Percentiles rank a stretch among this genome's conserved stretches.
Evolutionary conservation across 2,329 filamentous ascomycete species (phyloP).

Genomic region (Trichoderma breve): DNA sequence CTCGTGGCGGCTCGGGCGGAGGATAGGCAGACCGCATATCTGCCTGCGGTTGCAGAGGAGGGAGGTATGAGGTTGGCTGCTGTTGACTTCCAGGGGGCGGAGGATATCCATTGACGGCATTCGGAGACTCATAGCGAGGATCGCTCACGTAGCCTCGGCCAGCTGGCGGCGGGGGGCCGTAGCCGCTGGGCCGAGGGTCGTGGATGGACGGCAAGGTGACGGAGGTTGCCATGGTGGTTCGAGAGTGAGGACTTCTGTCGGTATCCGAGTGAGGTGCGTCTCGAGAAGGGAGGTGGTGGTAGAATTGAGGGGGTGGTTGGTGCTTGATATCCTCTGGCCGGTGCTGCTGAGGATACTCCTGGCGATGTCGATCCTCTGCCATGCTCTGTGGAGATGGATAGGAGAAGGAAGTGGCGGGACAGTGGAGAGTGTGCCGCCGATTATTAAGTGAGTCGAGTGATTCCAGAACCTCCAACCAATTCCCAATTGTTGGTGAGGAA

Average conservation of each 20-base stretch:
- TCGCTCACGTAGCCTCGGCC: slow-evolving; percentile 36
- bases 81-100: slow-evolving; percentile 38
- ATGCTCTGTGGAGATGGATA: slow-evolving; percentile 33
- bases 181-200: slow-evolving; percentile 40
- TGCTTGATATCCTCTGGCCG: slow-evolving; percentile 43
- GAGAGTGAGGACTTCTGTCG: slow-evolving; percentile 13
- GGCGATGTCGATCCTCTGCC: slow-evolving; percentile 41
- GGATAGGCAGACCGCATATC: slow-evolving; percentile 39
- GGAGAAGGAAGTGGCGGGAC: slow-evolving; percentile 18
- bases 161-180: slow-evolving; percentile 34
- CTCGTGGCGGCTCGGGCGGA: slow-evolving; percentile 41
- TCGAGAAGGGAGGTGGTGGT: slow-evolving; percentile 35
- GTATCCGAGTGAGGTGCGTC: slow-evolving; percentile 38
- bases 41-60: slow-evolving; percentile 39
- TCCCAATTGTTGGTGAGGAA: slow-evolving; percentile 13
- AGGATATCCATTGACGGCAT: slow-evolving; percentile 47
- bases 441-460: slow-evolving; percentile 19
- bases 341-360: slow-evolving; percentile 37
- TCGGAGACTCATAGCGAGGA: slow-evolving; percentile 44
- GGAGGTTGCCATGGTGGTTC: slow-evolving; percentile 42
- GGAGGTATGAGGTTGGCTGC: slow-evolving; percentile 34
- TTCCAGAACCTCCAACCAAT: slow-evolving; percentile 19
- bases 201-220: slow-evolving; percentile 52
- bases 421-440: neutral
- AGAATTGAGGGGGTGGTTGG: slow-evolving; percentile 41